These are phyloP conservation scores for Penicillium parvum DNA, from an alignment of 495 filamentous ascomycete species.

Conservation along the genomic window DNA sequence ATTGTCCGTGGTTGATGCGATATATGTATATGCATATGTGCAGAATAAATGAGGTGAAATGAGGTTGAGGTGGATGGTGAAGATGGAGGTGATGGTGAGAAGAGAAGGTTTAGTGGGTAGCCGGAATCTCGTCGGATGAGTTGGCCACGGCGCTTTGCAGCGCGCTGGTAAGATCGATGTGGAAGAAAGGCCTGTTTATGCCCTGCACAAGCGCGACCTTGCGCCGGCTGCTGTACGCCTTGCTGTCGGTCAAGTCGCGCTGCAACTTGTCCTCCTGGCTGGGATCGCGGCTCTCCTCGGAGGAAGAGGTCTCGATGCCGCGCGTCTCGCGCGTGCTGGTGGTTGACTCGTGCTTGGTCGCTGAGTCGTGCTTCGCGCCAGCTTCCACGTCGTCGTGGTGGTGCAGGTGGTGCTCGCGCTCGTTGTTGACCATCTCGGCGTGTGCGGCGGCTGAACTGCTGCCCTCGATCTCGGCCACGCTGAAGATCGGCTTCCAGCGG, in stretches of 20 bases:
- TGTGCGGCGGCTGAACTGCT: conserved; percentile 60
- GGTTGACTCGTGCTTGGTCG: conserved; percentile 13
- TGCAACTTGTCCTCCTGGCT: conserved; percentile 40
- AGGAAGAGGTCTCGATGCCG: conserved; percentile 26
- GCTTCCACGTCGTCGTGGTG: conserved; percentile 38
- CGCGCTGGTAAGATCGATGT: conserved; percentile 88
- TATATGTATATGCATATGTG: neutral
- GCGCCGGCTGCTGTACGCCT: conserved; percentile 37
- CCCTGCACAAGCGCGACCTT: conserved; percentile 72
- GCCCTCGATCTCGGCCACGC: conserved; percentile 84
- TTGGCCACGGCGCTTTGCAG: conserved; percentile 85
- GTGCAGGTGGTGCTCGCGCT: conserved; percentile 45
- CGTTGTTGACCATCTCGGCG: conserved; percentile 54
- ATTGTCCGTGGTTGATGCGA: conserved; percentile 18
- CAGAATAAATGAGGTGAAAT: neutral
- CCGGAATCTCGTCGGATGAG: conserved; percentile 30
- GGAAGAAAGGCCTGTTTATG: conserved; percentile 87
- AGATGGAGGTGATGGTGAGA: too few species aligned
- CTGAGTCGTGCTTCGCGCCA: conserved; percentile 25
- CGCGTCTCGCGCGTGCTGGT: conserved; percentile 30
- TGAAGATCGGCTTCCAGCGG: conserved; percentile 95
- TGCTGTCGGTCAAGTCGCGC: conserved; percentile 42
- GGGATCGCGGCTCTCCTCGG: conserved; percentile 26
- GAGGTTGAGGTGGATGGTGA: too few species aligned
- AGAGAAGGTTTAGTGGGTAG: conserved; percentile 10